Conservation (phyloP, 2,329 filamentous ascomycete species). For the Didymella glomerata region DNA sequence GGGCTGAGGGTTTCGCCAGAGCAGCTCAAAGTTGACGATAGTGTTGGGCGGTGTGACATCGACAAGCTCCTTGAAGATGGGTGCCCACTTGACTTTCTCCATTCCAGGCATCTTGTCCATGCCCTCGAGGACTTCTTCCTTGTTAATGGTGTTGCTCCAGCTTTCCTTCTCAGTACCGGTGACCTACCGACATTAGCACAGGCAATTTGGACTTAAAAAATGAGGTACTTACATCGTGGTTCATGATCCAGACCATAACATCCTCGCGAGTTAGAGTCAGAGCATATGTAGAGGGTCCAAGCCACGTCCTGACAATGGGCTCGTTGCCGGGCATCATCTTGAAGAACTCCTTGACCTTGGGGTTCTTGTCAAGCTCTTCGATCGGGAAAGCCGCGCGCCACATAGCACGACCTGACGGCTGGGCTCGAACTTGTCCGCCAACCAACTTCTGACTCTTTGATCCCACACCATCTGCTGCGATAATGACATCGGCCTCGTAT, state of each 20-base stretch:
- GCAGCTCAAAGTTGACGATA: conserved; percentile 60
- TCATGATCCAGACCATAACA: conserved; percentile 61
- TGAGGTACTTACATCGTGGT: conserved; percentile 52
- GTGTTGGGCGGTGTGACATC: conserved; percentile 56
- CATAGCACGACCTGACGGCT: conserved; percentile 51
- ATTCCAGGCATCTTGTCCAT: conserved; percentile 57
- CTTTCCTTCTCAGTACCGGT: conserved; percentile 56
- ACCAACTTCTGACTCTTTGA: conserved; percentile 57
- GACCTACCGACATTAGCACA: conserved; percentile 42
- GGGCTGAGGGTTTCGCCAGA: conserved; percentile 58
- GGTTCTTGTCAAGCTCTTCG: conserved; percentile 56
- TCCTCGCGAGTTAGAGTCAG: conserved; percentile 57
- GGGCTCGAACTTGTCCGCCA: conserved; percentile 55
- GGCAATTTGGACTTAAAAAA: background rate
- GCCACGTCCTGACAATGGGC: conserved; percentile 57
- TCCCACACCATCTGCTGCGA: conserved; percentile 55
- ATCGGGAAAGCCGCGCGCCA: conserved; percentile 54
- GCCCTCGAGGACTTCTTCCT: conserved; percentile 55
- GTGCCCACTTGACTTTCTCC: conserved; percentile 54
- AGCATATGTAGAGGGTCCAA: conserved; percentile 56
- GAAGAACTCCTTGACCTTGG: conserved; percentile 58
- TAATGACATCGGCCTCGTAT: conserved; percentile 54
- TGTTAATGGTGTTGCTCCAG: conserved; percentile 59
- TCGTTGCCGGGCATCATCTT: conserved; percentile 54
- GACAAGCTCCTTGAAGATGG: conserved; percentile 57